Percentiles rank a stretch among this genome's conserved stretches.
Conservation (phyloP, 768 basidiomycete genomes). For the Hygrocybe coccinea region DNA sequence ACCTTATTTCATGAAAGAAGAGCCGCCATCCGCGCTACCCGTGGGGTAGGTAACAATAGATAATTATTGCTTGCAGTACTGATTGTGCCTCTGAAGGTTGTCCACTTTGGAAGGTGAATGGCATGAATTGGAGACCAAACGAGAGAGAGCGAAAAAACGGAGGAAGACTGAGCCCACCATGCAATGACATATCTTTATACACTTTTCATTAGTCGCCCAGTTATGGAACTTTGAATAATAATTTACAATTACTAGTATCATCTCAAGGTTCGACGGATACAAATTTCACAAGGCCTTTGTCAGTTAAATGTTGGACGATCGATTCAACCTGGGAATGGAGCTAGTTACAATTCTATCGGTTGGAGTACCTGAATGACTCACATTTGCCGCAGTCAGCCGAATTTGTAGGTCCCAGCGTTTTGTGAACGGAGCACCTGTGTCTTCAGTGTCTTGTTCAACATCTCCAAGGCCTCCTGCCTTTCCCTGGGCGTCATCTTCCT, state of each 20-base stretch:
- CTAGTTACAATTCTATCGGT: neutral
- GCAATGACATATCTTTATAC: slow-evolving; percentile 26
- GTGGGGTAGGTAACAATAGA: slow-evolving; percentile 54
- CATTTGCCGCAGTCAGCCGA: slow-evolving; percentile 80
- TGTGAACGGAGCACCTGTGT: slow-evolving; percentile 84
- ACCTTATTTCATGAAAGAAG: slow-evolving; percentile 80
- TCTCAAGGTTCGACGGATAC: slow-evolving; percentile 15
- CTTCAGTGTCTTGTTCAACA: slow-evolving; percentile 71
- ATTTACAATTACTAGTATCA: neutral
- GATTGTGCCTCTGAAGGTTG: slow-evolving; percentile 44
- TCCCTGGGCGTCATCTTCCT: slow-evolving; percentile 89
- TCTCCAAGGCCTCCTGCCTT: slow-evolving; percentile 93
- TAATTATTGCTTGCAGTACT: neutral
- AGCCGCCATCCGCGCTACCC: slow-evolving; percentile 69
- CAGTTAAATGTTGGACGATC: slow-evolving; percentile 76
- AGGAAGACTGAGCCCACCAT: slow-evolving; percentile 54
- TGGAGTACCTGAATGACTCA: slow-evolving; percentile 33
- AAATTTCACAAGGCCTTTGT: slow-evolving; percentile 59
- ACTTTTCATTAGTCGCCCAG: slow-evolving; percentile 17
- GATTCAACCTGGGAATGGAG: slow-evolving; percentile 63
- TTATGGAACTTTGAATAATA: slow-evolving; percentile 26
- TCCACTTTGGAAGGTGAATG: slow-evolving; percentile 86
- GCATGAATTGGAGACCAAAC: slow-evolving; percentile 96
- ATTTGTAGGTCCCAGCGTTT: slow-evolving; percentile 97
- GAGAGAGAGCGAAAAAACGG: slow-evolving; percentile 79